phyloP scores from a whole-genome alignment of 2,329 filamentous ascomycete genomes.

The Exophiala sp. region DNA sequence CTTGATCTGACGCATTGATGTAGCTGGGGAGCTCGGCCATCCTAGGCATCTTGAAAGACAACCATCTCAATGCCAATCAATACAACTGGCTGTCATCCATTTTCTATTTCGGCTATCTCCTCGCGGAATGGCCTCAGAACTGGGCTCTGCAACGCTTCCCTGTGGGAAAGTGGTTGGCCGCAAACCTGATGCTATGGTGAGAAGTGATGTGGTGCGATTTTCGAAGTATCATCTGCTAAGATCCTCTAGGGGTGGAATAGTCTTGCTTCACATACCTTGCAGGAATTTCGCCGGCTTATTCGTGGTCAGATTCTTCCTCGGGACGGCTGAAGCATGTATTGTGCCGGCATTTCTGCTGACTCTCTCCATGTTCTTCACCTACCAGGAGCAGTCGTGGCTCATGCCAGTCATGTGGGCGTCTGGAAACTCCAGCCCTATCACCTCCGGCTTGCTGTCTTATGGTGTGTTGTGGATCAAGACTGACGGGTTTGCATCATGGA shows the following conservation, averaged over 20 bases:
- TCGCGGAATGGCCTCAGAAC: constrained; percentile 48
- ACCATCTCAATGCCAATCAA: constrained; percentile 39
- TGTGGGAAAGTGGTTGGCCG: constrained; percentile 44
- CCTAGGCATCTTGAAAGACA: constrained; percentile 37
- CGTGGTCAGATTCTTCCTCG: constrained; percentile 12
- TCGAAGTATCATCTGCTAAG: background rate
- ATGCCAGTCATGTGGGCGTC: constrained; percentile 53
- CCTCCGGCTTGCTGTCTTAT: constrained; percentile 12
- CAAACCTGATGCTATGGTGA: constrained; percentile 36
- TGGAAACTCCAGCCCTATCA: constrained; percentile 35
- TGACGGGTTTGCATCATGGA: constrained; percentile 20
- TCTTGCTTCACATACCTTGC: constrained; percentile 10
- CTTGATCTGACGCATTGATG: constrained; percentile 30
- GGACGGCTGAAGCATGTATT: constrained; percentile 27
- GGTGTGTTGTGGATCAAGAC: constrained; percentile 17
- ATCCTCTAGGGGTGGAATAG: constrained; percentile 9
- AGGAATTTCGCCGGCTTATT: constrained; percentile 13
- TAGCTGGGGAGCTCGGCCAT: constrained; percentile 41
- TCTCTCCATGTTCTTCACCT: constrained; percentile 21
- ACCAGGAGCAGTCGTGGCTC: constrained; percentile 11
- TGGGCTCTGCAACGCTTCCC: constrained; percentile 46
- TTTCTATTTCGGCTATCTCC: constrained; percentile 47
- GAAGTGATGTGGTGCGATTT: background rate
- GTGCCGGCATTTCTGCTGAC: constrained; percentile 33
- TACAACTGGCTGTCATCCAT: constrained; percentile 45